Evolutionary conservation across 1,284 basidiomycete species (phyloP).

Genomic region (Vanrija humicola): DNA sequence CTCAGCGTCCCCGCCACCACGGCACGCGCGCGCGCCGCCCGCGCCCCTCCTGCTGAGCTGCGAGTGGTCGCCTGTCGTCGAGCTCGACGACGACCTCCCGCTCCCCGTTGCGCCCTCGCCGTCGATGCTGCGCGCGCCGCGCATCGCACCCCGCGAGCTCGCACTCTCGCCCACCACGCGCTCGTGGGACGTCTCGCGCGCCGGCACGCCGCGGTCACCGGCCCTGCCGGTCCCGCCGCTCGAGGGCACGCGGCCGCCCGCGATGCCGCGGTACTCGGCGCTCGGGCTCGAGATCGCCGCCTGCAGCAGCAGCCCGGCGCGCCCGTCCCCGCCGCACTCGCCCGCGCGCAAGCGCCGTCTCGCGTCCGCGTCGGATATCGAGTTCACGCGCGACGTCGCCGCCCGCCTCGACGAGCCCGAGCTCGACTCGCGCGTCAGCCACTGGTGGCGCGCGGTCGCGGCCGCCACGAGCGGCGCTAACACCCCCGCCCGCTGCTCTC

Average conservation of each 20-base stretch:
- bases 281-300: constrained; percentile 13
- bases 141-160: constrained; percentile 1
- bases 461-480: not conserved
- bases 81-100: not conserved
- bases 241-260: constrained; percentile 7
- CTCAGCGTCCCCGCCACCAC: no score
- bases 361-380: not conserved
- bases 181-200: not conserved
- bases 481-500: not conserved
- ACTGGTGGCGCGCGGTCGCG: constrained; percentile 1
- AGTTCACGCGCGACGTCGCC: not conserved
- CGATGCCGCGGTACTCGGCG: constrained; percentile 5
- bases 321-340: constrained; percentile 2
- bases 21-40: no score
- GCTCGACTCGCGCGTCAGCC: not conserved
- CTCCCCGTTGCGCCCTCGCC: not conserved
- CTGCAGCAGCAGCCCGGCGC: not conserved
- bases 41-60: no score
- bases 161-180: not conserved
- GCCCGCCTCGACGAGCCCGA: constrained; percentile 3
- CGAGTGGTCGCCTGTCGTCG: not conserved
- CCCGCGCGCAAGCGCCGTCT: not conserved
- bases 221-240: not conserved
- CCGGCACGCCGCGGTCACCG: no score
- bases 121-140: constrained; percentile 4